These are phyloP conservation scores for Aspergillus nomiae DNA, from an alignment of 2,329 filamentous ascomycete species.

Conservation along the genomic window DNA sequence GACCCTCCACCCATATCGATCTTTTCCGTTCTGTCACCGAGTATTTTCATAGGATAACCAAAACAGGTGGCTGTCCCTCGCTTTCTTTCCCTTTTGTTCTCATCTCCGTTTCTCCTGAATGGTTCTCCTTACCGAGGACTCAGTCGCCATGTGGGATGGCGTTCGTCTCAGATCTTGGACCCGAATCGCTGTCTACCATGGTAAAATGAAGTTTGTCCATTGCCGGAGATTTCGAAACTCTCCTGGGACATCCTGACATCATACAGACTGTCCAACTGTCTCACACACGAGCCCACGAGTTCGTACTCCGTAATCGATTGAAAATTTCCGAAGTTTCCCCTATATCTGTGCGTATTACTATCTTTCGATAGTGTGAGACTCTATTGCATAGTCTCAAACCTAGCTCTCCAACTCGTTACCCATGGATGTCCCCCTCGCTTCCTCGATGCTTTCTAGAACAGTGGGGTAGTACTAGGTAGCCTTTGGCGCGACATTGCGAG, in stretches of 20 bases:
- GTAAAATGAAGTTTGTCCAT: neutral
- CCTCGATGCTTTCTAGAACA: constrained; percentile 14
- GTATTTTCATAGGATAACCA: neutral
- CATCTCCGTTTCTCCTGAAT: neutral
- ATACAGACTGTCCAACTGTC: constrained; percentile 18
- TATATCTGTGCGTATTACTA: neutral
- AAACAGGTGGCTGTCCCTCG: neutral
- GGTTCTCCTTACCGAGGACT: neutral
- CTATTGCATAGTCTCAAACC: constrained; percentile 18
- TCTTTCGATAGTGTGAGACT: constrained; percentile 20
- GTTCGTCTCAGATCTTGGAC: constrained; percentile 3
- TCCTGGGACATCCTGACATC: constrained; percentile 18
- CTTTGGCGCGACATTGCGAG: neutral
- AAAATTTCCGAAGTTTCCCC: constrained; percentile 23
- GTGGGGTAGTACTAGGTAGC: neutral
- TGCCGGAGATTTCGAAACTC: constrained; percentile 7
- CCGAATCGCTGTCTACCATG: neutral
- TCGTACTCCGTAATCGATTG: neutral
- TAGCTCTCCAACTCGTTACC: neutral
- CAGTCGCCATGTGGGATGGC: neutral
- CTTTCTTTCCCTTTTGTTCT: neutral
- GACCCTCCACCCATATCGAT: neutral
- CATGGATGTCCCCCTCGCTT: constrained; percentile 4
- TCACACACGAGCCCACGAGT: constrained; percentile 16
- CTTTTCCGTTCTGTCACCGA: neutral